Base-by-base conservation (phyloP, 2,329 filamentous ascomycete genomes). In the Cytospora piceicola region DNA sequence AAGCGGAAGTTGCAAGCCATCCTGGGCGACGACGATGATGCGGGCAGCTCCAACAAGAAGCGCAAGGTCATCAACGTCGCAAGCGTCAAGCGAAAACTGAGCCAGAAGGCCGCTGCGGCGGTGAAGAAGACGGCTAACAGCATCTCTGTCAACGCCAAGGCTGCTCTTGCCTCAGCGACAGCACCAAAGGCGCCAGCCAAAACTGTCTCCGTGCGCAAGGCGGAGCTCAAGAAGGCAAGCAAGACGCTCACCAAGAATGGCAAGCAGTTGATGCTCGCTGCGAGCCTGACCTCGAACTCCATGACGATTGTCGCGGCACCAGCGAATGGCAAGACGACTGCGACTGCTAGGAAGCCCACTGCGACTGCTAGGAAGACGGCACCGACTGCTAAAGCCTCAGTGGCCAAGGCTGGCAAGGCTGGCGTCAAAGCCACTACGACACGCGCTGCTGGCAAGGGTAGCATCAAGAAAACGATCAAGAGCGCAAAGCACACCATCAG, bases 1-100 rank as follows among this genome's bases (percentile, higher is more conserved):
- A 88, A 88, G 77, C 78, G 85, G 67, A 88, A 88, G 77, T 73
- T 86, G 3, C 81, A 83, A 73, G 84, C 86, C 57, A 72, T 84
- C 9, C 74, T 84, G 4, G 82, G 78, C 0, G 79, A 80, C 4
- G 81, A 79, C 8, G 72, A 73, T 15, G 76, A 72, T 0, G 72
- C 72, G n/a, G 69, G 66, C 60, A 71, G 67, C 63, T 70, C 71
- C 36, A 69, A 73, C 24, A 83, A 80, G 74, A 85, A 82, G 73
- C 77, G 77, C 32, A 86, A 85, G 76, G 80, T 83, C 36, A 77
- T 77, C 69, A 71, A 74, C 14, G 69, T 78, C 0, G 74, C 72
- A 4, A 76, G 77, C 29, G 65, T 75, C 36, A 79, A 80, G 71
- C 70, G 70, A 61, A 71, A 74, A 4, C 65, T 76, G 22, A 72